Conservation (phyloP, 1,284 basidiomycete genomes). For the Leccinum pallidistipes region DNA sequence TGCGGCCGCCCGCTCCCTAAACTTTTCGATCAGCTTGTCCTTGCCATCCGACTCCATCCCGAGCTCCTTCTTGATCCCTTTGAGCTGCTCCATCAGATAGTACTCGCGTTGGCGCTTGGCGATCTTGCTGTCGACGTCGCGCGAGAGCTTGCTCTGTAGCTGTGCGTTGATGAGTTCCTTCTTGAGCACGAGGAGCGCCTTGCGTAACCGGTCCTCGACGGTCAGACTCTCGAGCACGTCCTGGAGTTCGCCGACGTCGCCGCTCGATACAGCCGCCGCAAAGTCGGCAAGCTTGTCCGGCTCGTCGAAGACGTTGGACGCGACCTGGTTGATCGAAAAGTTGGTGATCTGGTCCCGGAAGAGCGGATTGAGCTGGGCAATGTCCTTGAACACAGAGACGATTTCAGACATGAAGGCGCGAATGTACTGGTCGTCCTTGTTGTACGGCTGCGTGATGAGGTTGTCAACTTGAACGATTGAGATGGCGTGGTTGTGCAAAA, state of each 20-base stretch:
- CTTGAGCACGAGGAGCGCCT: constrained; percentile 91
- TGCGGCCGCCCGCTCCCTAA: constrained; percentile 84
- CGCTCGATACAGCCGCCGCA: constrained; percentile 93
- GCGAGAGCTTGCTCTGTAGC: constrained; percentile 90
- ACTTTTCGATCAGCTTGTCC: constrained; percentile 96
- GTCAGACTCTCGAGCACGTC: constrained; percentile 88
- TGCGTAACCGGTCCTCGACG: constrained; percentile 89
- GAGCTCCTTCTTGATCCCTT: constrained; percentile 98
- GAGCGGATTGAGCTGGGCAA: constrained; percentile 94
- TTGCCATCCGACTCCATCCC: constrained; percentile 98
- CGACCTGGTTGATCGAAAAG: constrained; percentile 93
- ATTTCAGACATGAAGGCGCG: constrained; percentile 97
- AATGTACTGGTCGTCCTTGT: constrained; percentile 93
- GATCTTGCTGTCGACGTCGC: constrained; percentile 96
- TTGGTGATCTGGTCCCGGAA: constrained; percentile 99
- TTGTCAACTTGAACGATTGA: constrained; percentile 94
- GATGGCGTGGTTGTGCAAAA: constrained; percentile 87
- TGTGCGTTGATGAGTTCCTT: constrained; percentile 99
- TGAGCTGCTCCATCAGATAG: constrained; percentile 98
- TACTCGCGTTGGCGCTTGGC: constrained; percentile 97
- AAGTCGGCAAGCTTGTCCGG: constrained; percentile 99
- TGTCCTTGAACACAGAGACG: constrained; percentile 98
- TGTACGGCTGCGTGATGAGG: constrained; percentile 77
- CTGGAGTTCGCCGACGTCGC: constrained; percentile 90
- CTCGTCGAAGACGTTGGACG: constrained; percentile 98